Conservation (phyloP, 1,284 basidiomycete genomes). For the Boletus mariae region DNA sequence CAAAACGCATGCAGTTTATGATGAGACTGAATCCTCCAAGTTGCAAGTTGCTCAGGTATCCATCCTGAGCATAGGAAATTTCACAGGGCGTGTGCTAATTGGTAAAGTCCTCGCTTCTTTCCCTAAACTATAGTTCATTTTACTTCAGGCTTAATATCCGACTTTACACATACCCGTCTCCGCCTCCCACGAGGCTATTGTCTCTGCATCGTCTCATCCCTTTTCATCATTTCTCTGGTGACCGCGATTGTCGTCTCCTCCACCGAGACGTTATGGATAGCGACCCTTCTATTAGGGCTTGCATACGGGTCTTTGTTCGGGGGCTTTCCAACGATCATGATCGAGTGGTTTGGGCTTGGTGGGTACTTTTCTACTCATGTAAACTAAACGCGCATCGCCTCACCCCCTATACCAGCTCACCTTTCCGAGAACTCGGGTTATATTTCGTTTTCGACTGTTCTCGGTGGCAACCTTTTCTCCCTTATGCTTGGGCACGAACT, state of each 20-base stretch:
- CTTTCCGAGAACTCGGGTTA: slow-evolving; percentile 88
- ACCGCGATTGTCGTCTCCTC: slow-evolving; percentile 55
- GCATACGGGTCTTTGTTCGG: slow-evolving; percentile 82
- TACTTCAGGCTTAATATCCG: slow-evolving; percentile 63
- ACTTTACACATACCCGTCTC: slow-evolving; percentile 60
- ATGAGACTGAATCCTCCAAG: slow-evolving; percentile 61
- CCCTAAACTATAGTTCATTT: neutral
- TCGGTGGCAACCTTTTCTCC: slow-evolving; percentile 84
- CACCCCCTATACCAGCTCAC: slow-evolving; percentile 41
- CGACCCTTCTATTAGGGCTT: slow-evolving; percentile 68
- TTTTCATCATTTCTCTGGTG: slow-evolving; percentile 72
- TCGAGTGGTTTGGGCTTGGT: slow-evolving; percentile 88
- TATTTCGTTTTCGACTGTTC: slow-evolving; percentile 69
- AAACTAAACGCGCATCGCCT: neutral
- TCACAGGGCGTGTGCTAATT: slow-evolving; percentile 73
- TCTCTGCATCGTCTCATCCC: slow-evolving; percentile 58
- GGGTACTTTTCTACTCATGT: slow-evolving; percentile 23
- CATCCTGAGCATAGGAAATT: slow-evolving; percentile 82
- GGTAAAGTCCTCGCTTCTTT: slow-evolving; percentile 39
- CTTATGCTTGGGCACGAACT: slow-evolving; percentile 78
- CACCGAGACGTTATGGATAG: slow-evolving; percentile 68
- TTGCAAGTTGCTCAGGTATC: slow-evolving; percentile 89
- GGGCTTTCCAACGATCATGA: slow-evolving; percentile 68
- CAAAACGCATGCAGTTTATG: slow-evolving; percentile 59
- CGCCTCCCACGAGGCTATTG: slow-evolving; percentile 68